A percentile compares a stretch with the other conserved stretches of the same genome.
Evolutionary conservation across 768 basidiomycete species (phyloP).

Genomic region (Neoboletus brunneissimus): DNA sequence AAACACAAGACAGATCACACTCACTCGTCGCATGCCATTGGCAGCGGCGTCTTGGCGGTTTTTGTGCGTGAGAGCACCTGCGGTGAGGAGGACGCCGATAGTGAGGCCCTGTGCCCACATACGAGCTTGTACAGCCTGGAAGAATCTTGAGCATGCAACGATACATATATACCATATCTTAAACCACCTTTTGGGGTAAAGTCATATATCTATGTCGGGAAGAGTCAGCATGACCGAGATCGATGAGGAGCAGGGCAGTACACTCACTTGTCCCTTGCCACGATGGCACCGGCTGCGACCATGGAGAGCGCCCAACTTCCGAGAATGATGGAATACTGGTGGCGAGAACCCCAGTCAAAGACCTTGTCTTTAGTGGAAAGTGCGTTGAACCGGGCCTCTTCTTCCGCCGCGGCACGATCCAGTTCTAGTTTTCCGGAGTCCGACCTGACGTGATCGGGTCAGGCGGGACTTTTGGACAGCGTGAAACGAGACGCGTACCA

Average conservation of each 20-base stretch:
- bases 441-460: conserved; percentile 19
- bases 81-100: conserved; percentile 67
- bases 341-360: conserved; percentile 59
- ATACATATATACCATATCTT: too few relatives aligned
- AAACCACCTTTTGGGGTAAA: conserved; percentile 27
- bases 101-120: conserved; percentile 88
- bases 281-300: conserved; percentile 58
- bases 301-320: conserved; percentile 74
- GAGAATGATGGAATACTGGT: conserved; percentile 72
- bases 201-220: conserved; percentile 21
- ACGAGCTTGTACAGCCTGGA: conserved; percentile 75
- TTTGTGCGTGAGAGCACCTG: conserved; percentile 62
- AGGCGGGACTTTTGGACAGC: not conserved
- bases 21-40: conserved; percentile 19
- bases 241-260: too few relatives aligned
- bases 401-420: conserved; percentile 38
- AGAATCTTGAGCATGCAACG: conserved; percentile 31
- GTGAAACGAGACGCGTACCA: conserved; percentile 46
- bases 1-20: not conserved
- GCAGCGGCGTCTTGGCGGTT: conserved; percentile 41
- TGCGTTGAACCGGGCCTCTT: conserved; percentile 46
- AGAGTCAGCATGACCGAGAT: not conserved
- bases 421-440: conserved; percentile 52
- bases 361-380: conserved; percentile 52
- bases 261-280: conserved; percentile 62